Evolutionary conservation across 73 alveolate species (phyloP), one percentile per base, ranked within the genome.

Genomic region (Durusdinium trenchii): DNA sequence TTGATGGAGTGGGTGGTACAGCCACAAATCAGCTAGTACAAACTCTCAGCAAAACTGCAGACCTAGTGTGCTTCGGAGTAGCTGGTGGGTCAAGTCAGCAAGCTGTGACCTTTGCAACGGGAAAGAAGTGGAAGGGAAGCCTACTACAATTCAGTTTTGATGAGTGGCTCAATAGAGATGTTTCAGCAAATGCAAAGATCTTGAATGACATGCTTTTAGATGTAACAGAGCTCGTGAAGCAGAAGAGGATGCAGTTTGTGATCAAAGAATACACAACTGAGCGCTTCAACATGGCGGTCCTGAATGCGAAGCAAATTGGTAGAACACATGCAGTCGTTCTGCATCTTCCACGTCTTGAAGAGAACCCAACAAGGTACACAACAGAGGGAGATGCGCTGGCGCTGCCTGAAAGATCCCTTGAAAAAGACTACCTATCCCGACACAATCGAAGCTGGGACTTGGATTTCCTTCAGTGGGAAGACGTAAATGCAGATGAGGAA

Each of bases 261-360:
- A 89, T 67, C 51, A 89, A 89, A 46, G 96, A 89, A 86, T 89
- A 89, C 71, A 62, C 86, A 38, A 89, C 96, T 32, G 86, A 89
- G 96, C 85, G 96, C 20, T 89, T 89, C 96, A 89, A 89, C 86
- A 64, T 89, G 96, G 96, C 96, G 9, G 96, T 89, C 28, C 86
- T 89, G 47, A 89, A 89, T n/a, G 96, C 96, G 23, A 62, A 64
- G 73, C 96, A 89, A 86, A 64, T 89, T 47, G 96, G 96, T 9
- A 40, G 96, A 71, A 89, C 96, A 0, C 96, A 89, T 36, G 82
- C 86, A 28, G 96, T 89, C 3, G 96, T 89, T 48, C 71, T 89
- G 69, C 96, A 89, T 42, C 69, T 89, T 35, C 96, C 96, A 20
- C 85, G 86, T 26, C 71, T 89, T 14, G 61, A 62, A 38, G 86